Conservation (phyloP, 495 filamentous ascomycete species). For the Podospora didyma region DNA sequence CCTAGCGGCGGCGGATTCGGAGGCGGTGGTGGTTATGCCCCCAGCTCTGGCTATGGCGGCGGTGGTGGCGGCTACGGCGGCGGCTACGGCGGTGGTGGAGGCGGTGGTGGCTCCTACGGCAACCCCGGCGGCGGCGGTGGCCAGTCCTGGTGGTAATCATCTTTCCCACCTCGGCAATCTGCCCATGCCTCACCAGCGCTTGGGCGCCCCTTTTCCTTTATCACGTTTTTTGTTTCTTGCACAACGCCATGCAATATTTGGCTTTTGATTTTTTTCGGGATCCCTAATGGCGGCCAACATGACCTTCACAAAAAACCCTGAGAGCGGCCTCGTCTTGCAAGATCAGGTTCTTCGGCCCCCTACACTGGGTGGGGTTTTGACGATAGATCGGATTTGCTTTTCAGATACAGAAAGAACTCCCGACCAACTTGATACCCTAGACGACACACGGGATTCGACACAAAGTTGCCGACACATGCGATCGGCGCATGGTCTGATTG, state of each 20-base stretch:
- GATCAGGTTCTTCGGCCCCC: conserved; percentile 20
- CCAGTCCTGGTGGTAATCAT: conserved; percentile 87
- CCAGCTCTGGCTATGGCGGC: conserved; percentile 66
- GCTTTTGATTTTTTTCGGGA: conserved; percentile 18
- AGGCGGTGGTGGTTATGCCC: conserved; percentile 31
- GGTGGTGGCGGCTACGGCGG: conserved; percentile 52
- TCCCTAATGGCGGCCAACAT: conserved; percentile 31
- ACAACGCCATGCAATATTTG: conserved; percentile 13
- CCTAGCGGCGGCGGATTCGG: conserved; percentile 48
- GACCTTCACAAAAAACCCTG: conserved; percentile 18
- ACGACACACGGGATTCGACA: conserved; percentile 26
- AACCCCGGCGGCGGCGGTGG: conserved; percentile 80
- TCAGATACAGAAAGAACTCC: conserved; percentile 13
- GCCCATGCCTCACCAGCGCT: background rate
- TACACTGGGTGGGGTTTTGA: conserved; percentile 26
- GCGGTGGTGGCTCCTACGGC: conserved; percentile 57
- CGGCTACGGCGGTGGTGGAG: conserved; percentile 34
- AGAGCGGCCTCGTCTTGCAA: conserved; percentile 13
- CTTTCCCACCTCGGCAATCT: conserved; percentile 9
- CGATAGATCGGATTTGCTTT: conserved; percentile 32
- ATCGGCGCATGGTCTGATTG: conserved; percentile 24
- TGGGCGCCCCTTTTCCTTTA: conserved; percentile 7
- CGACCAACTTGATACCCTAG: conserved; percentile 41
- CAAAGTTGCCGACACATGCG: conserved; percentile 20
- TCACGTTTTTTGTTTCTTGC: conserved; percentile 9